phyloP scores from a whole-genome alignment of 306 rosid species.

The Quillaja saponaria region DNA sequence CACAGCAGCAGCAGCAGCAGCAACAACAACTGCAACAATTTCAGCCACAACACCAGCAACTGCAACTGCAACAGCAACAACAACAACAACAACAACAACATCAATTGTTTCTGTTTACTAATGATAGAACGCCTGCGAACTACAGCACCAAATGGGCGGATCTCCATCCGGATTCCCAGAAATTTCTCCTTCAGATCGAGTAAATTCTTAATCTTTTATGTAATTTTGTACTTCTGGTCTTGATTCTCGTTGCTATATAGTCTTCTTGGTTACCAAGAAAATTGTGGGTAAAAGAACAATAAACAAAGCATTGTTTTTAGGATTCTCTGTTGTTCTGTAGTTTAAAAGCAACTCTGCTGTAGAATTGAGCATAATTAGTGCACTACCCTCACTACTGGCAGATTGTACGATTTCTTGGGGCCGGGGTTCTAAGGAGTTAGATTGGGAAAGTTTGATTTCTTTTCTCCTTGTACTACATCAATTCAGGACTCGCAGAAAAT shows the following conservation, averaged over 20 bases:
- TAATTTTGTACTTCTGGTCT: background rate
- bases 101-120: conserved; percentile 66
- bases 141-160: conserved; percentile 91
- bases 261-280: conserved; percentile 8
- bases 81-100: conserved; percentile 41
- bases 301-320: background rate
- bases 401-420: background rate
- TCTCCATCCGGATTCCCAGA: conserved; percentile 94
- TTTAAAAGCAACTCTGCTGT: background rate
- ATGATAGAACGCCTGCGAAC: conserved; percentile 75
- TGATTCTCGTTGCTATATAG: background rate
- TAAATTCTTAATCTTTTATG: conserved; percentile 27
- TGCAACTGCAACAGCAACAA: conserved; percentile 37
- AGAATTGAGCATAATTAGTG: conserved; percentile 4
- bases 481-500: too few species aligned
- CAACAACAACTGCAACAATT: conserved; percentile 38
- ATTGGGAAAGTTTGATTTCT: background rate
- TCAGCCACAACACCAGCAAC: conserved; percentile 29
- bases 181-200: conserved; percentile 86
- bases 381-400: background rate
- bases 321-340: background rate
- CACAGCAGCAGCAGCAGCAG: conserved; percentile 41
- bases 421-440: background rate
- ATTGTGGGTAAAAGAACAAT: conserved; percentile 4
- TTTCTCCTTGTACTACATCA: too few species aligned